Base-by-base conservation (phyloP, 2,329 filamentous ascomycete species). In the Tricladium varicosporioides region DNA sequence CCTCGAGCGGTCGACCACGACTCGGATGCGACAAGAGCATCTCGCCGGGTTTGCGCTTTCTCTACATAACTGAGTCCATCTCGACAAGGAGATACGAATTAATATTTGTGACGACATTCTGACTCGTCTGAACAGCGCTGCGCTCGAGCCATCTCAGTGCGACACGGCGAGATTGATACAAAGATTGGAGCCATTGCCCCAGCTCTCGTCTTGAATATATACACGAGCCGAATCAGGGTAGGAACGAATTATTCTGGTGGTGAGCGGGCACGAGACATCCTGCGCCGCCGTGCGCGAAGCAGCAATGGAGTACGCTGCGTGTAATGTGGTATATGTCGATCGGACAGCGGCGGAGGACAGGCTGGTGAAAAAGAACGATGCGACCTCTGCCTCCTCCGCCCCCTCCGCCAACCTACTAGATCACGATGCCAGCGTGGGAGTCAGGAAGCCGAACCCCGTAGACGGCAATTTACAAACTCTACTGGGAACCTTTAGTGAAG, bases 401-500 rank as follows among this genome's bases (percentile, higher is more conserved):
- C 65, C 58, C 22, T 27, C 22, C 22, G 22, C 22, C 56, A 59
- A 60, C 36, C 45, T 53, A 40, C 45, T 55, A 8, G 56, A 60
- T 53, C 48, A 57, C 53, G 55, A 57, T 7, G 54, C 62, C 4
- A 48, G 55, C 53, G 49, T 59, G 18, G 55, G 55, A n/a, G 53
- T 48, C n/a, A 46, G 49, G 49, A 47, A 14, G 8, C 45, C 57
- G 13, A 71, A 72, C 51, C 72, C 75, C 50, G 70, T 82, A 16
- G 71, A 75, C 47, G 69, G 67, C 36, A 82, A 83, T 69, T 67
- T 83, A 31, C 73, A 76, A 57, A 72, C 73, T 16, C 69, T 84
- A 52, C 65, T 83, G 48, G 73, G 71, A 33, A 74, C 79, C 27
- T 83, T 81, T 65, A 77, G 75, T 65, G 76, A 79, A 75, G 80